Evolutionary conservation across 257 asterid species (phyloP).

Genomic region (Gardenia jasminoides): DNA sequence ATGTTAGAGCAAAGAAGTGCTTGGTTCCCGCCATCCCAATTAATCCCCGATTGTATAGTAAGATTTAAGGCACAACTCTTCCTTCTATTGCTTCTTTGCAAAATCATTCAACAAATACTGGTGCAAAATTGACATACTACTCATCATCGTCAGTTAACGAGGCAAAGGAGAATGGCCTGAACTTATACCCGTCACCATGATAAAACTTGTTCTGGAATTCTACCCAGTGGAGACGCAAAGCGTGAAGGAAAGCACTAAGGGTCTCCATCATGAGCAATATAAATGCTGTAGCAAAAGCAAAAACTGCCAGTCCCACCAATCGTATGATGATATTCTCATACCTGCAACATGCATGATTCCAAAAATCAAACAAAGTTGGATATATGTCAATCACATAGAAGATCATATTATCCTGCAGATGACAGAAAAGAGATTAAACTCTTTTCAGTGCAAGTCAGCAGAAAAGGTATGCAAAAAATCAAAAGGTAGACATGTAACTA

Average conservation of each 20-base stretch:
- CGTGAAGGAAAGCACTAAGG: constrained; percentile 92
- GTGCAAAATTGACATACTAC: constrained; percentile 23
- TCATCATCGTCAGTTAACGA: constrained; percentile 54
- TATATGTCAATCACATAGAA: neutral
- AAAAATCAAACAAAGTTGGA: neutral
- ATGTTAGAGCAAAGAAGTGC: constrained; percentile 25
- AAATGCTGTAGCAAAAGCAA: constrained; percentile 81
- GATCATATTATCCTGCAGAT: neutral
- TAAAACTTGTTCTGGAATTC: constrained; percentile 90
- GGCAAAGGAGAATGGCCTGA: constrained; percentile 76
- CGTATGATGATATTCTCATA: constrained; percentile 69
- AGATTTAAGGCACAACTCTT: constrained; percentile 1
- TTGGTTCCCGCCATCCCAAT: constrained; percentile 14
- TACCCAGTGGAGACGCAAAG: constrained; percentile 95
- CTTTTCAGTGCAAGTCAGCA: neutral
- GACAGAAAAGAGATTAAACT: neutral
- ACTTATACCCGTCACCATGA: constrained; percentile 85
- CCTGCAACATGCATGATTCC: constrained; percentile 41
- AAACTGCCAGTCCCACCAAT: constrained; percentile 67
- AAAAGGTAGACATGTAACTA: neutral
- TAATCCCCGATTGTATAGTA: neutral
- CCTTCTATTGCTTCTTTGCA: constrained; percentile 23
- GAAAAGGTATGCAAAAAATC: neutral
- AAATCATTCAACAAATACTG: constrained; percentile 23
- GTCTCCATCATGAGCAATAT: constrained; percentile 93